These are phyloP conservation scores for Aureococcus anophagefferens DNA, from an alignment of 108 stramenopile species.

Conservation along the genomic window DNA sequence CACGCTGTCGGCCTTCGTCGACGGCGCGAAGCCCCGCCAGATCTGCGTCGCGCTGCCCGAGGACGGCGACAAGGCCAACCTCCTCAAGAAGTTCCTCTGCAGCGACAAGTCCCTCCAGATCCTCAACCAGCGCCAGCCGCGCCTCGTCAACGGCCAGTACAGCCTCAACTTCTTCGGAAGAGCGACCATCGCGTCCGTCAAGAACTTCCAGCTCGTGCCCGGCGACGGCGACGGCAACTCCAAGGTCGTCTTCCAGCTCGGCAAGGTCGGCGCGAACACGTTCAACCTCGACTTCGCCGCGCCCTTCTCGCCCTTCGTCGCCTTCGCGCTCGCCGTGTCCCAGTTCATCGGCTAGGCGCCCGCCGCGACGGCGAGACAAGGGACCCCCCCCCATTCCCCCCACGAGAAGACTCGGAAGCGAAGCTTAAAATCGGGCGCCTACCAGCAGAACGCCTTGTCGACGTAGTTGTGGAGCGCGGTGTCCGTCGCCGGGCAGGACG, in stretches of 20 bases:
- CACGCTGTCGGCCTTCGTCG: background rate
- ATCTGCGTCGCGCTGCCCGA: background rate
- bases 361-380: no score
- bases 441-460: background rate
- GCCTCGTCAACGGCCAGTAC: background rate
- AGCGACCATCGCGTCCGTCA: slow-evolving; percentile 33
- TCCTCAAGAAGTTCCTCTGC: background rate
- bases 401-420: no score
- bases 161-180: slow-evolving; percentile 33
- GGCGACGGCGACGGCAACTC: slow-evolving; percentile 10
- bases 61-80: background rate
- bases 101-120: background rate
- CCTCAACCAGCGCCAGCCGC: background rate
- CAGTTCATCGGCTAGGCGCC: slow-evolving; percentile 11
- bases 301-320: slow-evolving; percentile 36
- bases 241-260: slow-evolving; percentile 40
- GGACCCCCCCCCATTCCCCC: no score
- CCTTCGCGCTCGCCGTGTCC: slow-evolving; percentile 34
- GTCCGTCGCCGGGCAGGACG: background rate
- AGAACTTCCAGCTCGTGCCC: slow-evolving; percentile 40
- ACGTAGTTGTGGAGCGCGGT: background rate
- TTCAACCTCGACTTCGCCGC: slow-evolving; percentile 42
- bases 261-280: slow-evolving; percentile 31
- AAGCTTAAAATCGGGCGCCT: no score
- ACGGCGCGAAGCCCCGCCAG: background rate